A percentile compares a stretch with the other conserved stretches of the same genome.
phyloP scores from a whole-genome alignment of 345 rosid genomes.

The Syzygium aromaticum region DNA sequence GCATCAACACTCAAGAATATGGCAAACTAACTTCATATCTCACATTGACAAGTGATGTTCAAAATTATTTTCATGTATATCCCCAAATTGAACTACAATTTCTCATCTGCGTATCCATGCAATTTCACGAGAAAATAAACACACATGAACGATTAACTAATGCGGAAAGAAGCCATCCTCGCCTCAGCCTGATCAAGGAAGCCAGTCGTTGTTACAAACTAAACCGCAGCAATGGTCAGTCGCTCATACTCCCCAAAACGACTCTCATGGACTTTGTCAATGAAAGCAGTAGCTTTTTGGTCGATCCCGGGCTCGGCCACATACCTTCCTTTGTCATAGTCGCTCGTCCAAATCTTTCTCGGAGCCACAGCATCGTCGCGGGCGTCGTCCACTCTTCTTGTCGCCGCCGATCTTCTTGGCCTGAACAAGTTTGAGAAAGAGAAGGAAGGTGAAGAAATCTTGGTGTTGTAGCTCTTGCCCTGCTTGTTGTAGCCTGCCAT shows the following conservation, averaged over 20 bases:
- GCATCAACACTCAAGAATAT: neutral
- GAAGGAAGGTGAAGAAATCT: slow-evolving; percentile 1
- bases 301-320: slow-evolving; percentile 42
- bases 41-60: neutral
- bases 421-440: slow-evolving; percentile 31
- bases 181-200: neutral
- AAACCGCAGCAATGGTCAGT: neutral
- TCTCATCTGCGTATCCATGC: neutral
- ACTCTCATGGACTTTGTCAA: slow-evolving; percentile 39
- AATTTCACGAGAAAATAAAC: neutral
- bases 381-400: neutral
- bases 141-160: neutral
- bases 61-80: neutral
- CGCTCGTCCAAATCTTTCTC: slow-evolving; percentile 17
- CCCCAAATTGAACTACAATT: neutral
- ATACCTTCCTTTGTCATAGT: slow-evolving; percentile 24
- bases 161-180: neutral
- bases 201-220: neutral
- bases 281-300: slow-evolving; percentile 35
- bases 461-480: neutral
- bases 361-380: neutral
- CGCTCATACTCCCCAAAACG: slow-evolving; percentile 5
- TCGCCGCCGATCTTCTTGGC: slow-evolving; percentile 7
- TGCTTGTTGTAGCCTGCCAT: neutral
- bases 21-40: neutral